Percentiles rank a stretch among this genome's conserved stretches.
Conservation (phyloP, 129 eudicot species). For the Arctium lappa region DNA sequence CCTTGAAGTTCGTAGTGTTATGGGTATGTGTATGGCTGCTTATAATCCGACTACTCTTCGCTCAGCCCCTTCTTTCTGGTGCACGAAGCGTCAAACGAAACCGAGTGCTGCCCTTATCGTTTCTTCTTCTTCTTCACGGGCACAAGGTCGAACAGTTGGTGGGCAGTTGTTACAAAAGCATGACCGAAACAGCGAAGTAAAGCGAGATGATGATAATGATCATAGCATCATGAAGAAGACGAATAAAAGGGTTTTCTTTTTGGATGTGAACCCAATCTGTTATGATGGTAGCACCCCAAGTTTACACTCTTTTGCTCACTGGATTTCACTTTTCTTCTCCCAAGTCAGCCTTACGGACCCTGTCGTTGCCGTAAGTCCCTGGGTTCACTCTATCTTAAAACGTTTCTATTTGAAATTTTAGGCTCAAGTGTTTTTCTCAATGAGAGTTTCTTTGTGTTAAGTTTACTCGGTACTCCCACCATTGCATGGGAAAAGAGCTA, state of each 20-base stretch:
- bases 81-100: not conserved
- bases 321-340: constrained; percentile 90
- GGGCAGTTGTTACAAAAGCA: constrained; percentile 17
- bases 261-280: constrained; percentile 88
- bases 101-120: not conserved
- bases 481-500: not conserved
- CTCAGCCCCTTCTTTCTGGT: not conserved
- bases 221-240: not conserved
- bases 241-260: constrained; percentile 59
- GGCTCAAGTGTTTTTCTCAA: not conserved
- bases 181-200: not conserved
- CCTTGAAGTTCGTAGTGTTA: not conserved
- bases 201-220: not conserved
- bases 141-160: constrained; percentile 46
- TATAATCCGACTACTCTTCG: not conserved
- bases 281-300: constrained; percentile 67
- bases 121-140: constrained; percentile 4
- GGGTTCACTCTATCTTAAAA: not conserved
- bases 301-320: constrained; percentile 70
- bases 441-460: not conserved
- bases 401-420: not conserved
- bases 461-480: not conserved
- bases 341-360: constrained; percentile 74
- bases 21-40: not conserved
- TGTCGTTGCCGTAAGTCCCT: constrained; percentile 69